Evolutionary conservation across 768 basidiomycete genomes (phyloP).

Genomic region (Lenzites betulinus): DNA sequence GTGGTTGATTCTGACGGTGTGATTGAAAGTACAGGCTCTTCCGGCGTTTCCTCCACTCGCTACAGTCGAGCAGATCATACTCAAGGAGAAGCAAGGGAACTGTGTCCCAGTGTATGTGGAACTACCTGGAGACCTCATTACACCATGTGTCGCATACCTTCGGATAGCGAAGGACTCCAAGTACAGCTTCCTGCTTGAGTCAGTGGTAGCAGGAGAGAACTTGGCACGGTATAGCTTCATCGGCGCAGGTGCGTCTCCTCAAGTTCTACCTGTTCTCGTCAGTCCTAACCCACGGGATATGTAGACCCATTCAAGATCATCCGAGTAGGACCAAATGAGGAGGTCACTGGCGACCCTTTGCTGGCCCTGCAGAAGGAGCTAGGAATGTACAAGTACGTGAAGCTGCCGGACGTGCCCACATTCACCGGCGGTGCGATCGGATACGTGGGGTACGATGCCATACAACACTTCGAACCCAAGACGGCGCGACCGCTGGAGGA

Average conservation of each 20-base stretch:
- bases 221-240: conserved; percentile 95
- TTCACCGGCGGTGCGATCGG: conserved; percentile 98
- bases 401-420: conserved; percentile 88
- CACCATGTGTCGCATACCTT: conserved; percentile 96
- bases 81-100: conserved; percentile 84
- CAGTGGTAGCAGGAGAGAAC: conserved; percentile 87
- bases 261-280: neutral
- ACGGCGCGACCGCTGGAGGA: conserved; percentile 78
- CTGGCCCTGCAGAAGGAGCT: conserved; percentile 82
- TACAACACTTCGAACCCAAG: conserved; percentile 96
- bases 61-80: conserved; percentile 74
- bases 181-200: conserved; percentile 95
- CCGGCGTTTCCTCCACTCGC: conserved; percentile 70
- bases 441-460: conserved; percentile 95
- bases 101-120: conserved; percentile 92
- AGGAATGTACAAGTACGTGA: conserved; percentile 83
- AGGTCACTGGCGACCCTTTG: conserved; percentile 87
- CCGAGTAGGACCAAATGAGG: conserved; percentile 84
- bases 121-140: conserved; percentile 93
- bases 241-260: conserved; percentile 71
- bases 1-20: neutral
- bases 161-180: conserved; percentile 89
- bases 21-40: conserved; percentile 52
- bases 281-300: neutral
- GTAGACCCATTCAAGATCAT: conserved; percentile 92